Conservation (phyloP, 176 grass and related monocot species). For the Musa schizocarpa region DNA sequence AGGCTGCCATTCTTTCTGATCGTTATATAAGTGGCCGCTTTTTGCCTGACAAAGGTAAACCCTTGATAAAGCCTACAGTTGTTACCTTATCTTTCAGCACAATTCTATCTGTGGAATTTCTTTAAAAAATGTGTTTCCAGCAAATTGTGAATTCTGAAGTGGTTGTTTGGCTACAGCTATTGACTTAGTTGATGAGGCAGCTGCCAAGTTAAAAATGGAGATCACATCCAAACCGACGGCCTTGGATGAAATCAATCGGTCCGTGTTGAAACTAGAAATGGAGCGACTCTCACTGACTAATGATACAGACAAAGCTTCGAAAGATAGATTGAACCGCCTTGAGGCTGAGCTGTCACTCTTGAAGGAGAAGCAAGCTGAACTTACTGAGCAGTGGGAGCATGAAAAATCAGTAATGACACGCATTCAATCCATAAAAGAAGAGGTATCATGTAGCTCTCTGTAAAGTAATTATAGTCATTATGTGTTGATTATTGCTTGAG, state of each 20-base stretch:
- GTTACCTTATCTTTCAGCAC: background rate
- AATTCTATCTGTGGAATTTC: background rate
- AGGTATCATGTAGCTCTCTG: slow-evolving; percentile 28
- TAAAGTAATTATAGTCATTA: background rate
- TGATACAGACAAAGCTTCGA: slow-evolving; percentile 98
- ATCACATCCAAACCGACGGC: slow-evolving; percentile 96
- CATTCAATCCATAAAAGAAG: slow-evolving; percentile 96
- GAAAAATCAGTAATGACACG: slow-evolving; percentile 90
- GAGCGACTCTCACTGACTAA: slow-evolving; percentile 93
- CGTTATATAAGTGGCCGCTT: slow-evolving; percentile 96
- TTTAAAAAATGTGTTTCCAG: slow-evolving; percentile 9
- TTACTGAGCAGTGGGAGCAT: slow-evolving; percentile 87
- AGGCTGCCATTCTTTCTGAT: slow-evolving; percentile 79
- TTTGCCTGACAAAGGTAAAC: slow-evolving; percentile 95
- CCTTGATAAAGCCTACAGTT: background rate
- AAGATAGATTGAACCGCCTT: slow-evolving; percentile 63
- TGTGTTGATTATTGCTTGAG: background rate
- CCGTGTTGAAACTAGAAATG: slow-evolving; percentile 96
- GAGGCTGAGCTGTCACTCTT: slow-evolving; percentile 72
- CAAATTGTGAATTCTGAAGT: slow-evolving; percentile 11
- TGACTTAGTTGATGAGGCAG: slow-evolving; percentile 95
- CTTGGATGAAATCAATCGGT: slow-evolving; percentile 89
- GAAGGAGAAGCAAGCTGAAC: slow-evolving; percentile 69
- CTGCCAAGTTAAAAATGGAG: slow-evolving; percentile 99
- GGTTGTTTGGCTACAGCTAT: slow-evolving; percentile 53